Evolutionary conservation across 139 green algal species (phyloP).

Genomic region (Micractinium sp.): DNA sequence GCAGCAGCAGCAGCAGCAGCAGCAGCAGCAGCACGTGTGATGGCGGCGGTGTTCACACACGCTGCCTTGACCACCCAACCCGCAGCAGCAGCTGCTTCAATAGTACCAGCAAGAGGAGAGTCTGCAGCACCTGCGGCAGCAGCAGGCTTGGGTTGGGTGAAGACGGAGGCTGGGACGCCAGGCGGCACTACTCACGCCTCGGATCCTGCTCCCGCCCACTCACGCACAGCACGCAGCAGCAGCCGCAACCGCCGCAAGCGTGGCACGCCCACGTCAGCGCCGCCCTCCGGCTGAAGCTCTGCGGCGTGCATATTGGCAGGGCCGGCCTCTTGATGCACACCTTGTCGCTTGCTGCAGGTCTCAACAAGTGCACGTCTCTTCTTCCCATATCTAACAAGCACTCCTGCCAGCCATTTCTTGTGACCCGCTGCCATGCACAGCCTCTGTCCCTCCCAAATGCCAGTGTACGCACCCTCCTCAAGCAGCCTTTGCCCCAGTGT

Average conservation of each 20-base stretch:
- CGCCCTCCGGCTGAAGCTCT: not conserved
- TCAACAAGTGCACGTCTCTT: no score
- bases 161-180: not conserved
- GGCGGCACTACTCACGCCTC: not conserved
- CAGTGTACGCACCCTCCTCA: no score
- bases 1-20: not conserved
- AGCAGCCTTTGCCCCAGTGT: no score
- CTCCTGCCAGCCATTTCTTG: no score
- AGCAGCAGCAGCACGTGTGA: not conserved
- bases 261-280: not conserved
- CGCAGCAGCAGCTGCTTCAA: not conserved
- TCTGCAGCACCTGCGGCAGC: not conserved
- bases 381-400: no score
- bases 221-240: not conserved
- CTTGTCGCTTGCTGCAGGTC: no score
- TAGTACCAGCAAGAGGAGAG: not conserved
- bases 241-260: not conserved
- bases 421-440: no score
- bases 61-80: not conserved
- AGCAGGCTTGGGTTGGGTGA: not conserved
- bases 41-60: not conserved
- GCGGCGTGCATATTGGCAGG: no score
- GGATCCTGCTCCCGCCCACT: not conserved
- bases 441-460: no score
- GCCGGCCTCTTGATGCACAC: no score